Conservation (phyloP, 2,329 filamentous ascomycete genomes). For the Pseudopyricularia javanii region DNA sequence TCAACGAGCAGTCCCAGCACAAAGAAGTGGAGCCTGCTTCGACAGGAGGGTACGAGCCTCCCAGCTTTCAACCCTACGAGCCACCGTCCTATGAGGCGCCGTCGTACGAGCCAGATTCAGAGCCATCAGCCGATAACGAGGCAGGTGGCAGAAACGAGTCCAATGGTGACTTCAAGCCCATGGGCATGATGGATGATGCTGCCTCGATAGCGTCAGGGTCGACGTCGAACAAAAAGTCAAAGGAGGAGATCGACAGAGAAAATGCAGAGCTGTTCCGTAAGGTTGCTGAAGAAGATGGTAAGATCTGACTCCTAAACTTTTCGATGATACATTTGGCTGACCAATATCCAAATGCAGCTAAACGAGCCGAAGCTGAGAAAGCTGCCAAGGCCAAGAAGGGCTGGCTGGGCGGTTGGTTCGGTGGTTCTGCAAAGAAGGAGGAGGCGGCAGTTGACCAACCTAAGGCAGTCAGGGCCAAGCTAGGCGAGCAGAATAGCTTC, state of each 20-base stretch:
- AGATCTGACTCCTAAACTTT: conserved; percentile 16
- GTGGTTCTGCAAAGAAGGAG: conserved; percentile 52
- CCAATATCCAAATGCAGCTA: conserved; percentile 29
- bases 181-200: not conserved
- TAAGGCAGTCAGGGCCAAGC: conserved; percentile 78
- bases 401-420: conserved; percentile 80
- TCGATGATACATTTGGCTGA: not conserved
- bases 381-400: conserved; percentile 46
- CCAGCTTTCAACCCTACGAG: conserved; percentile 45
- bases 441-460: conserved; percentile 44
- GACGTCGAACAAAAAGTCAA: conserved; percentile 30
- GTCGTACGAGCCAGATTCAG: conserved; percentile 8
- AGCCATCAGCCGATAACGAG: conserved; percentile 20
- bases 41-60: conserved; percentile 44
- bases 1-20: conserved; percentile 5
- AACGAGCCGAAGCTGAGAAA: conserved; percentile 42
- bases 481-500: conserved; percentile 87
- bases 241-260: conserved; percentile 60
- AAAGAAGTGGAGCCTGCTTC: conserved; percentile 11
- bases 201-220: not conserved
- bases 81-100: conserved; percentile 38
- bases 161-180: conserved; percentile 23
- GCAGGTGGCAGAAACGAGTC: conserved; percentile 22
- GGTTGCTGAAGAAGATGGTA: conserved; percentile 66
- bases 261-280: conserved; percentile 78